A percentile compares a stretch with the other conserved stretches of the same genome.
Evolutionary conservation across 257 asterid species (phyloP).

Genomic region (Salvia miltiorrhiza): DNA sequence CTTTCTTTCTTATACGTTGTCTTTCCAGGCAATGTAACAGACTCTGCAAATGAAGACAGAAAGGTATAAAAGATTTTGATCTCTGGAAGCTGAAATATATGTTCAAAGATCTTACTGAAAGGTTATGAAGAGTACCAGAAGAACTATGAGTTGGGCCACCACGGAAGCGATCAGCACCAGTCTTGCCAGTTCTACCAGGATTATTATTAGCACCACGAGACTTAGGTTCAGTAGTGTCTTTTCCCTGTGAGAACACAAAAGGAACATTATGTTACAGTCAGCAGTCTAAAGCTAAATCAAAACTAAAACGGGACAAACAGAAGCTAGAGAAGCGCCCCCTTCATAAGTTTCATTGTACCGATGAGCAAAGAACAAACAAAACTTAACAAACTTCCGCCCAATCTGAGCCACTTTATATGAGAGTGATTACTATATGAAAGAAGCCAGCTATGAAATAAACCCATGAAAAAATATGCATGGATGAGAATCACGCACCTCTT

Average conservation of each 20-base stretch:
- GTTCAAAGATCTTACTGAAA: not conserved
- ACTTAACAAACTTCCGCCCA: not conserved
- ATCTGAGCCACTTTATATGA: not conserved
- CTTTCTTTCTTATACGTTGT: conserved; percentile 61
- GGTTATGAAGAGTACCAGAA: conserved; percentile 42
- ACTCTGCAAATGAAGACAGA: conserved; percentile 36
- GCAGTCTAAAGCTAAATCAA: conserved; percentile 6
- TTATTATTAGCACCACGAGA: conserved; percentile 54
- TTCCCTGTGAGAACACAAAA: conserved; percentile 49
- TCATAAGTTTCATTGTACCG: not conserved
- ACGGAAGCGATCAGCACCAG: conserved; percentile 62
- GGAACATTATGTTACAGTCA: conserved; percentile 4
- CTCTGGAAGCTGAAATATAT: not conserved
- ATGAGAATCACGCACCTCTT: conserved; percentile 62
- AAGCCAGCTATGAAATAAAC: conserved; percentile 12
- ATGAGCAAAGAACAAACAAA: not conserved
- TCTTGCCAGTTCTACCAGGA: conserved; percentile 56
- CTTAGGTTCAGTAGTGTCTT: conserved; percentile 71
- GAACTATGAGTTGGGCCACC: conserved; percentile 52
- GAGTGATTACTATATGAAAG: not conserved
- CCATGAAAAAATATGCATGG: not conserved
- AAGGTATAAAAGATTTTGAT: conserved; percentile 1
- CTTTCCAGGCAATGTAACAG: conserved; percentile 47
- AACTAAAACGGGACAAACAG: not conserved
- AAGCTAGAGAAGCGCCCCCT: not conserved